Conservation (phyloP, 78 protist species). For the Emiliania huxleyi region DNA sequence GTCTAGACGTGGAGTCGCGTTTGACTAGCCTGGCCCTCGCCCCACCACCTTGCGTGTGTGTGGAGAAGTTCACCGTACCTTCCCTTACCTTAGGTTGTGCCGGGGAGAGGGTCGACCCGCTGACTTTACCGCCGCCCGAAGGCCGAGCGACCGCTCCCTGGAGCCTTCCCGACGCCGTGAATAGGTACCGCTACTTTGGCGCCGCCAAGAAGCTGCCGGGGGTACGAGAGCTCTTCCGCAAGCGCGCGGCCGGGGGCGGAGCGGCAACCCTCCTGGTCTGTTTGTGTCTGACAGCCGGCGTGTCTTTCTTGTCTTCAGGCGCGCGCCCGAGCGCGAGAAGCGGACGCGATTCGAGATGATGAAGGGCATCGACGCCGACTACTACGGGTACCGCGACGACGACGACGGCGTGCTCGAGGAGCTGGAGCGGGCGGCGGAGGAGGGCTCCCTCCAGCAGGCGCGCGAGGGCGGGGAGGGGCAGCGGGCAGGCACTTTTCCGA, state of each 20-base stretch:
- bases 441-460: not conserved
- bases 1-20: too few relatives aligned
- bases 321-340: not conserved
- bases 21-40: too few relatives aligned
- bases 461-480: not conserved
- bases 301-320: not conserved
- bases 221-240: slow-evolving; percentile 80
- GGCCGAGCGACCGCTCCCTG: not conserved
- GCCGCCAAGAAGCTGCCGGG: slow-evolving; percentile 94
- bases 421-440: slow-evolving; percentile 53
- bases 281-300: too few relatives aligned
- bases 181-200: slow-evolving; percentile 81
- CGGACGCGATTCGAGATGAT: slow-evolving; percentile 58
- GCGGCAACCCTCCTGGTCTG: not conserved
- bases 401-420: slow-evolving; percentile 76
- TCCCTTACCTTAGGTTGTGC: too few relatives aligned
- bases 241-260: not conserved
- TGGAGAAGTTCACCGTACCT: too few relatives aligned
- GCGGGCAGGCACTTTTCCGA: not conserved
- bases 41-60: too few relatives aligned
- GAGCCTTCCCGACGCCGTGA: not conserved
- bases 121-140: too few relatives aligned
- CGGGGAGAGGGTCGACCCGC: too few relatives aligned
- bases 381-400: slow-evolving; percentile 85
- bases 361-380: slow-evolving; percentile 79